These are phyloP conservation scores for Tephrocybe sp. DNA, from an alignment of 768 basidiomycete species.

Conservation along the genomic window DNA sequence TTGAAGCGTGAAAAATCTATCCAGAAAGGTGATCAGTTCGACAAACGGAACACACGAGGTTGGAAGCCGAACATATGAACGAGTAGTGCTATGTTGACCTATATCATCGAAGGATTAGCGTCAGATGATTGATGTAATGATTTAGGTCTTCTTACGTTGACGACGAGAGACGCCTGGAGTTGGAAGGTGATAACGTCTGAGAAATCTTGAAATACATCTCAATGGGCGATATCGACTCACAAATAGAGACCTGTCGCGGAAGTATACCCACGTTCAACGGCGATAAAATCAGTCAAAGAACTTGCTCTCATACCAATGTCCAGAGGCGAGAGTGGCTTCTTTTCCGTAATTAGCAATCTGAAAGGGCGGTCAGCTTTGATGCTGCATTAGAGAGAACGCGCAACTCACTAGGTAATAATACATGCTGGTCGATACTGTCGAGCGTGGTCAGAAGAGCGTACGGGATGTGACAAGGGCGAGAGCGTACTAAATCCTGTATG, in stretches of 20 bases:
- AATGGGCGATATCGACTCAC: not conserved
- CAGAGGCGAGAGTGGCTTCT: not conserved
- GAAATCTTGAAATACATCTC: not conserved
- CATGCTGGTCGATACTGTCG: not conserved
- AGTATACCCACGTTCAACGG: not conserved
- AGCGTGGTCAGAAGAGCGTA: too few relatives aligned
- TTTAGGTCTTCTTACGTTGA: not conserved
- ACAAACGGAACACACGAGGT: not conserved
- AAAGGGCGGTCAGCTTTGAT: not conserved
- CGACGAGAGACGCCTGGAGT: not conserved
- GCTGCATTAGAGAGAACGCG: not conserved
- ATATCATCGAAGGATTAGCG: not conserved
- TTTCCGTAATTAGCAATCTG: conserved; percentile 6
- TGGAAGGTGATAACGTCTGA: not conserved
- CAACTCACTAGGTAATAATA: conserved; percentile 2
- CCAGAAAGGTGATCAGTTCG: not conserved
- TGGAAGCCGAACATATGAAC: not conserved
- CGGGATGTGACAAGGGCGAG: not conserved
- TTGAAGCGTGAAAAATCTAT: conserved; percentile 3
- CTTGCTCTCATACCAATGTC: conserved; percentile 5
- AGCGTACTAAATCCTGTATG: not conserved
- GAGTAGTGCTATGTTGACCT: not conserved
- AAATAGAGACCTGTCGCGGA: not conserved
- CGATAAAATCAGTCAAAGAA: too few relatives aligned
- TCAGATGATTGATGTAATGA: too few relatives aligned